Evolutionary conservation across 352 stramenopile genomes (phyloP).

Genomic region (Phytophthora sp.): DNA sequence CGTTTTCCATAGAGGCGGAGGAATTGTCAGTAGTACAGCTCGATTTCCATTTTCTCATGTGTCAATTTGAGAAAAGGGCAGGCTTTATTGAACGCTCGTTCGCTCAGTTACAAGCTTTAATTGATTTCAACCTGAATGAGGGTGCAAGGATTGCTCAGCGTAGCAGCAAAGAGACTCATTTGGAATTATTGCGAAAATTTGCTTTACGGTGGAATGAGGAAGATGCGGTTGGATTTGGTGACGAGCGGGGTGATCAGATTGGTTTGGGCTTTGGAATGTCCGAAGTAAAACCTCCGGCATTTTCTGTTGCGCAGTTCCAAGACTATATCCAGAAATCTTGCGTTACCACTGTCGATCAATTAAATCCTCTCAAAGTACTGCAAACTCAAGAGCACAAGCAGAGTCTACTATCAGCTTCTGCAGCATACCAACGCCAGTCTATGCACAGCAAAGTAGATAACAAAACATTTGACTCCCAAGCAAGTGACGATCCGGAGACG

Average conservation of each 20-base stretch:
- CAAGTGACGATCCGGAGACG: conserved; percentile 18
- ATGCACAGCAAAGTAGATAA: background rate
- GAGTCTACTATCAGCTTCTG: conserved; percentile 45
- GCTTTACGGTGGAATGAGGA: conserved; percentile 40
- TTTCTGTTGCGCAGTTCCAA: conserved; percentile 19
- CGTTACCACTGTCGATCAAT: conserved; percentile 17
- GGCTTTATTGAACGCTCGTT: conserved; percentile 72
- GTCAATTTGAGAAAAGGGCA: conserved; percentile 54
- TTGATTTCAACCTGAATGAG: conserved; percentile 55
- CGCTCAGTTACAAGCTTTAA: conserved; percentile 67
- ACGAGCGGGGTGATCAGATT: conserved; percentile 13
- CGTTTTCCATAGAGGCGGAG: background rate
- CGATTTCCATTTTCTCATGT: conserved; percentile 60
- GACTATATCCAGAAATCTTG: conserved; percentile 27
- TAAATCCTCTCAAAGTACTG: conserved; percentile 47
- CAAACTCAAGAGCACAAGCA: conserved; percentile 43
- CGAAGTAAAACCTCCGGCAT: conserved; percentile 9
- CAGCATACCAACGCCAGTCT: conserved; percentile 23
- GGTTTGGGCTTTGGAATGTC: background rate
- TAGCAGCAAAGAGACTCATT: conserved; percentile 20
- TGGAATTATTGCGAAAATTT: conserved; percentile 41
- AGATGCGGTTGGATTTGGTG: conserved; percentile 32
- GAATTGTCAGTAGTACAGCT: conserved; percentile 40
- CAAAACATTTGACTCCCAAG: background rate
- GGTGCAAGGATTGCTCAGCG: background rate